Evolutionary conservation across 129 eudicot genomes (phyloP).

Genomic region (Pseudognaphalium luteoalbum): DNA sequence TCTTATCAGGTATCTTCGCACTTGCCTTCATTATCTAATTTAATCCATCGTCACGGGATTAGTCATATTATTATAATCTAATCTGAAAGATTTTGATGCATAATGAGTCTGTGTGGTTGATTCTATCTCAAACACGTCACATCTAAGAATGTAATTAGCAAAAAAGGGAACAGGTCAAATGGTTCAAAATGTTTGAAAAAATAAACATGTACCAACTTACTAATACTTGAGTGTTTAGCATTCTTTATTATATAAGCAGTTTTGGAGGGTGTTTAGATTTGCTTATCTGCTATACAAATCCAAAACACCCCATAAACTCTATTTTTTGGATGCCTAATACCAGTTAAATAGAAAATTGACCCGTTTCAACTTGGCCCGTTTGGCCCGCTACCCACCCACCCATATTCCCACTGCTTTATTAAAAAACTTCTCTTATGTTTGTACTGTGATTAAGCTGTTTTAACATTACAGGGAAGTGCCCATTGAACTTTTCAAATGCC

Average conservation of each 20-base stretch:
- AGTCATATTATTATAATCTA: neutral
- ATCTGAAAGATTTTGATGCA: neutral
- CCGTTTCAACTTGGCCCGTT: neutral
- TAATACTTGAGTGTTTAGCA: too few species aligned
- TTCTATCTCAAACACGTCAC: neutral
- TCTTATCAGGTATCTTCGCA: conserved; percentile 45
- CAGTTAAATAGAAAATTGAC: neutral
- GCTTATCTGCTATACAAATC: too few species aligned
- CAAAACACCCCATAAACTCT: neutral
- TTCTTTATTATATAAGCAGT: too few species aligned
- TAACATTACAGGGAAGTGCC: conserved; percentile 50
- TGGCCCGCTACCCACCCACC: neutral
- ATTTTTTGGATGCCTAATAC: neutral
- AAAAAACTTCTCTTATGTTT: neutral
- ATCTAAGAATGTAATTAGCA: neutral
- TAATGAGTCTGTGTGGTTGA: neutral
- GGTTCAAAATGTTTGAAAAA: neutral
- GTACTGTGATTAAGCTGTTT: neutral
- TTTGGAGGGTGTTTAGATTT: too few species aligned
- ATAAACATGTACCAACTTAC: too few species aligned
- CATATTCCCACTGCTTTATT: neutral
- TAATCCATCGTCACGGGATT: neutral
- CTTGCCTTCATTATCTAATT: neutral
- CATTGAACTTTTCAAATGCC: conserved; percentile 49
- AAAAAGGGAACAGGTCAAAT: neutral